Conservation (phyloP, 2,329 filamentous ascomycete species). For the Diaporthe citri region DNA sequence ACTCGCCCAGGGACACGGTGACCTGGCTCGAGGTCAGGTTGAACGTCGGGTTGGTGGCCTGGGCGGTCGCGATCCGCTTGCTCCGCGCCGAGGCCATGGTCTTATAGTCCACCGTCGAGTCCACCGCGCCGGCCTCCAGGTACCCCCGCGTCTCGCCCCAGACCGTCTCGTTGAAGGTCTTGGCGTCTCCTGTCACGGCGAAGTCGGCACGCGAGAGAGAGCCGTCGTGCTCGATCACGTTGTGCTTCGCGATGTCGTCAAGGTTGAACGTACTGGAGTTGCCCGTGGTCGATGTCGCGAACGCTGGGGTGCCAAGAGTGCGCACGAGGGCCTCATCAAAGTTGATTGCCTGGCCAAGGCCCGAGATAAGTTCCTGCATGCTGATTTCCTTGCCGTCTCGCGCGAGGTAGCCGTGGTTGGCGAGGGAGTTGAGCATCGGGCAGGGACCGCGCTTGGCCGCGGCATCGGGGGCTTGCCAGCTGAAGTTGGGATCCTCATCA, state of each 20-base stretch:
- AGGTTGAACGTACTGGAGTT: constrained; percentile 22
- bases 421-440: constrained; percentile 30
- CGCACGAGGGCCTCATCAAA: constrained; percentile 13
- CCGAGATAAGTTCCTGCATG: constrained; percentile 16
- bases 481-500: constrained; percentile 19
- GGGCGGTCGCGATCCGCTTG: background rate
- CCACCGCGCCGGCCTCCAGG: constrained; percentile 11
- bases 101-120: background rate
- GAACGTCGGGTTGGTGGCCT: constrained; percentile 18
- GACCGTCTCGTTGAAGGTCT: constrained; percentile 19
- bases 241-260: constrained; percentile 23
- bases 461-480: constrained; percentile 11
- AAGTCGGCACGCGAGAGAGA: constrained; percentile 18
- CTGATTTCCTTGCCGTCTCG: constrained; percentile 17
- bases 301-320: constrained; percentile 8
- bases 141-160: constrained; percentile 12
- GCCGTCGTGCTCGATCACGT: constrained; percentile 30
- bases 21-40: constrained; percentile 28
- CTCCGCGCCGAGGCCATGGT: constrained; percentile 11
- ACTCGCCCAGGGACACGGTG: constrained; percentile 21
- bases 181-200: constrained; percentile 14
- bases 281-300: constrained; percentile 9
- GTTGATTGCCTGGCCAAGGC: constrained; percentile 5
- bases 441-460: constrained; percentile 16
- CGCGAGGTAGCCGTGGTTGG: constrained; percentile 30